Evolutionary conservation across 352 stramenopile species (phyloP).

Genomic region (Globisporangium alternatum): DNA sequence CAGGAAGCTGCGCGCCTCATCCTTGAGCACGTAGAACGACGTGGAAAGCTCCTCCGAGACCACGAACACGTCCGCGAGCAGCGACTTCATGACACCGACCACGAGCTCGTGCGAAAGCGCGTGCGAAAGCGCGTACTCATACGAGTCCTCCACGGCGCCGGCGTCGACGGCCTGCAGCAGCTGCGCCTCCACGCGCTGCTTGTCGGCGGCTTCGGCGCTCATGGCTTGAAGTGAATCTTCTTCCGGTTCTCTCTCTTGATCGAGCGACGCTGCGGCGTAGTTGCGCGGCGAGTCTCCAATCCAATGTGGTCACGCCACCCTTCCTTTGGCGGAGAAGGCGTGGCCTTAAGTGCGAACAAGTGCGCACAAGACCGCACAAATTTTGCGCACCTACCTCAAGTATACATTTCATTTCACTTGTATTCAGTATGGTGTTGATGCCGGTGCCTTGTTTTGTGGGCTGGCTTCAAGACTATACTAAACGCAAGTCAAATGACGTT

Average conservation of each 20-base stretch:
- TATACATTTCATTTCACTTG: too few species aligned
- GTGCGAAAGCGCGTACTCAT: slow-evolving; percentile 68
- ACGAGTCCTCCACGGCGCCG: slow-evolving; percentile 73
- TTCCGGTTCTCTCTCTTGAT: background rate
- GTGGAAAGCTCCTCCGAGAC: slow-evolving; percentile 66
- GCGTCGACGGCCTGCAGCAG: slow-evolving; percentile 58
- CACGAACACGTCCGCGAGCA: slow-evolving; percentile 93
- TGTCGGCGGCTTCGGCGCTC: slow-evolving; percentile 58
- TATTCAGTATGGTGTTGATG: too few species aligned
- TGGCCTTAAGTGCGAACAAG: background rate
- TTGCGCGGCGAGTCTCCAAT: background rate
- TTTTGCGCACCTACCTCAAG: too few species aligned
- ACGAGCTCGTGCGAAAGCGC: slow-evolving; percentile 91
- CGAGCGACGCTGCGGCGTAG: background rate
- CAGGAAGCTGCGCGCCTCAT: slow-evolving; percentile 85
- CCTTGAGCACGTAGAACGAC: slow-evolving; percentile 93
- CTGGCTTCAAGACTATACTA: too few species aligned
- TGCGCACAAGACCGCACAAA: too few species aligned
- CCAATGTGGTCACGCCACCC: slow-evolving; percentile 1
- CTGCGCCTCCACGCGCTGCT: slow-evolving; percentile 67
- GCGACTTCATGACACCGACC: slow-evolving; percentile 95
- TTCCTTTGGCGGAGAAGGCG: slow-evolving; percentile 2
- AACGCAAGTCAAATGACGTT: too few species aligned
- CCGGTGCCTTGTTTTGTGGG: too few species aligned
- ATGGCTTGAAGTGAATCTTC: slow-evolving; percentile 13